phyloP scores from a whole-genome alignment of 2,329 filamentous ascomycete genomes.

The Ilyonectria robusta region DNA sequence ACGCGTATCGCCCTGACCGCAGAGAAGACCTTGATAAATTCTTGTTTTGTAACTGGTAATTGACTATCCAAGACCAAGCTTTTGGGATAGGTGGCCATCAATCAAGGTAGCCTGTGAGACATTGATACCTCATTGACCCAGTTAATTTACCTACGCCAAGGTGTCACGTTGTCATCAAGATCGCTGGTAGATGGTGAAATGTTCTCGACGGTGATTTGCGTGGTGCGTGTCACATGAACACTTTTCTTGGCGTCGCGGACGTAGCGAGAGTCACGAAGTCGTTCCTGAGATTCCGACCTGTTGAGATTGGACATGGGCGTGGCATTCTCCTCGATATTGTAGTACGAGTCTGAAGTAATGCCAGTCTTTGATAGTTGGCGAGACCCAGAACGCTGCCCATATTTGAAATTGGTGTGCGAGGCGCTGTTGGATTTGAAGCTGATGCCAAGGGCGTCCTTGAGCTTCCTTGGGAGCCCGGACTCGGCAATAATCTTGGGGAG shows the following conservation, averaged over 20 bases:
- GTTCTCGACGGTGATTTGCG: neutral
- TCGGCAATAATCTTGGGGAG: slow-evolving; percentile 54
- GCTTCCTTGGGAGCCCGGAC: slow-evolving; percentile 3
- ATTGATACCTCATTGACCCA: too few relatives aligned
- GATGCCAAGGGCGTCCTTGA: slow-evolving; percentile 25
- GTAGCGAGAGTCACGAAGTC: neutral
- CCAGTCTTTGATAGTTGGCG: neutral
- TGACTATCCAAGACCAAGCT: too few relatives aligned
- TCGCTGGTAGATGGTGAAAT: slow-evolving; percentile 17
- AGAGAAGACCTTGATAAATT: too few relatives aligned
- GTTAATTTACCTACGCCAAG: slow-evolving; percentile 4
- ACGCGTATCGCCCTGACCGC: too few relatives aligned
- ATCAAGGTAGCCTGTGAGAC: too few relatives aligned
- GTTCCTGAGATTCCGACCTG: slow-evolving; percentile 31
- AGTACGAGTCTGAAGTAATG: slow-evolving; percentile 25
- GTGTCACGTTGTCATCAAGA: neutral
- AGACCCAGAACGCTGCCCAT: slow-evolving; percentile 4
- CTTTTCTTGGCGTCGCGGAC: neutral
- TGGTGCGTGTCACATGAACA: slow-evolving; percentile 17
- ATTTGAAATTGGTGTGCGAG: slow-evolving; percentile 7
- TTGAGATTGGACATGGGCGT: slow-evolving; percentile 25
- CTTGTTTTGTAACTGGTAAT: too few relatives aligned
- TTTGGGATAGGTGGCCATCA: too few relatives aligned
- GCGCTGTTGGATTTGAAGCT: slow-evolving; percentile 21
- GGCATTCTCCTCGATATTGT: slow-evolving; percentile 31